Evolutionary conservation across 306 rosid genomes (phyloP).

Genomic region (Vigna unguiculata): DNA sequence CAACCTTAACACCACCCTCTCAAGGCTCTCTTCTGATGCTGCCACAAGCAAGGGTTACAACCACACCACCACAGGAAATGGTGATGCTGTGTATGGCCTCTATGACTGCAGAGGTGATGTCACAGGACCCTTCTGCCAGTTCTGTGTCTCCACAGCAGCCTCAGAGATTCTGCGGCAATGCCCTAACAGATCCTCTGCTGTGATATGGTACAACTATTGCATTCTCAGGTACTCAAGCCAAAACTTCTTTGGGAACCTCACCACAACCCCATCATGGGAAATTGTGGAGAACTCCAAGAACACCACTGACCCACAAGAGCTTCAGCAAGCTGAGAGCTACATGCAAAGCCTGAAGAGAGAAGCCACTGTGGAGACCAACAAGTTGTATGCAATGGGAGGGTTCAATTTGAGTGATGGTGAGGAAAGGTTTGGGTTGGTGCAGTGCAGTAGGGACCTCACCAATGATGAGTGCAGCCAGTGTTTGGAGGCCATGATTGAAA

Average conservation of each 20-base stretch:
- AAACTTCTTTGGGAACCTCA: conserved; percentile 40
- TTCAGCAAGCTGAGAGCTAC: conserved; percentile 8
- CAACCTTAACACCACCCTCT: conserved; percentile 37
- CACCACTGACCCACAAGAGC: conserved; percentile 19
- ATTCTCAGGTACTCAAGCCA: conserved; percentile 45
- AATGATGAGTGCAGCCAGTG: conserved; percentile 42
- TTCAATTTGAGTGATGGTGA: conserved; percentile 13
- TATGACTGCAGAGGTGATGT: conserved; percentile 55
- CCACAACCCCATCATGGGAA: conserved; percentile 33
- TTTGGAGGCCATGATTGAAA: conserved; percentile 42
- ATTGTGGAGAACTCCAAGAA: background rate
- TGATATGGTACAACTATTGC: conserved; percentile 46
- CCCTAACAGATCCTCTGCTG: conserved; percentile 43
- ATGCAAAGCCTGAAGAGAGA: conserved; percentile 40
- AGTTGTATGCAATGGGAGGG: conserved; percentile 40
- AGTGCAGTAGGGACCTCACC: conserved; percentile 53
- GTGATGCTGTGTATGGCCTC: conserved; percentile 45
- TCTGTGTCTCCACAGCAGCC: conserved; percentile 50
- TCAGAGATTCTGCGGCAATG: conserved; percentile 33
- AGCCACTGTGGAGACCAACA: conserved; percentile 45
- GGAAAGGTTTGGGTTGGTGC: conserved; percentile 50
- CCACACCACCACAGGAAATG: conserved; percentile 37
- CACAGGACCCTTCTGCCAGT: conserved; percentile 42
- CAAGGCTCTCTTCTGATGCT: conserved; percentile 32
- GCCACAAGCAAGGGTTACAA: conserved; percentile 46